Percentiles rank a stretch among this genome's conserved stretches.
Evolutionary conservation across 176 grass and related monocot species (phyloP).

Genomic region (Poa pratensis): DNA sequence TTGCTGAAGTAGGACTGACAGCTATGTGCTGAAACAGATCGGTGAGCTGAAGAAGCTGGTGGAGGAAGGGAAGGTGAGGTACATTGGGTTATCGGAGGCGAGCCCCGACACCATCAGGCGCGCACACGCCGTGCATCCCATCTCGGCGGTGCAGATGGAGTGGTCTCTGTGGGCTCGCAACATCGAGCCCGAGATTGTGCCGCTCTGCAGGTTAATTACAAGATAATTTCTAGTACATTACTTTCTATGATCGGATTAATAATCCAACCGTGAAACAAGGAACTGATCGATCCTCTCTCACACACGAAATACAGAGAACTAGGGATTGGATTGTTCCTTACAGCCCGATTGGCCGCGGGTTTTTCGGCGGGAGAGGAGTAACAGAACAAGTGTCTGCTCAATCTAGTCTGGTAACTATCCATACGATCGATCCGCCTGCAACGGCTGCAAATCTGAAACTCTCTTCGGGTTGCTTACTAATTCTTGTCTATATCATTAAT

Average conservation of each 20-base stretch:
- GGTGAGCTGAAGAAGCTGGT: slow-evolving; percentile 84
- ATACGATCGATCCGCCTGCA: slow-evolving; percentile 9
- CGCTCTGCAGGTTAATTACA: slow-evolving; percentile 69
- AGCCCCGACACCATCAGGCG: slow-evolving; percentile 77
- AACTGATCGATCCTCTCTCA: neutral
- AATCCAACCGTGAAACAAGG: neutral
- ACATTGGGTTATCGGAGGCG: slow-evolving; percentile 82
- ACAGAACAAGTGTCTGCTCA: slow-evolving; percentile 53
- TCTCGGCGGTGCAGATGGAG: slow-evolving; percentile 85
- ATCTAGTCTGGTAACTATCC: slow-evolving; percentile 55
- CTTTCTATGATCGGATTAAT: neutral
- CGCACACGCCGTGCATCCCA: slow-evolving; percentile 73
- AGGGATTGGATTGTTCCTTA: slow-evolving; percentile 88
- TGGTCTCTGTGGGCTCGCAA: slow-evolving; percentile 91
- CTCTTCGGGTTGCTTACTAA: neutral
- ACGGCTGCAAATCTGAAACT: neutral
- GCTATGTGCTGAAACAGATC: slow-evolving; percentile 41
- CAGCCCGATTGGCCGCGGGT: slow-evolving; percentile 78
- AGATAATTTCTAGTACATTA: neutral
- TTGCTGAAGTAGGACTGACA: neutral
- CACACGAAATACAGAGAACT: slow-evolving; percentile 50
- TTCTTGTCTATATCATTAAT: neutral
- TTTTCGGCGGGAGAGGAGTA: slow-evolving; percentile 74
- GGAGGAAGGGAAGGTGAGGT: slow-evolving; percentile 82
- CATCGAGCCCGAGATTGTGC: slow-evolving; percentile 84